Conservation (phyloP, 371 early-diverging fungal species). For the Mucor lusitanicus region DNA sequence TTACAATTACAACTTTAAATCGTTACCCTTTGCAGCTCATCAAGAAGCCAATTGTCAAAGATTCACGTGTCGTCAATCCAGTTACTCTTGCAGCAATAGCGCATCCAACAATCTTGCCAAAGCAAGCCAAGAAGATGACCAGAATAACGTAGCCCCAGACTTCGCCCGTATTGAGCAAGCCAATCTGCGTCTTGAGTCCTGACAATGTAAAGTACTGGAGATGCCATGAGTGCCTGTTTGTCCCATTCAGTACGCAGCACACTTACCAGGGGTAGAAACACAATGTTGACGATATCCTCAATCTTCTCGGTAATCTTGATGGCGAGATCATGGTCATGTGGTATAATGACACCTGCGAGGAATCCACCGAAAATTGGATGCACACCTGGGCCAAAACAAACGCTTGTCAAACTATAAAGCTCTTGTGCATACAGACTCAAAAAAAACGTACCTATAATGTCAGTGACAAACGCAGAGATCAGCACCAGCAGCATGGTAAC, state of each 20-base stretch:
- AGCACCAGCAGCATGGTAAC: slow-evolving; percentile 64
- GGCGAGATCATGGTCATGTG: slow-evolving; percentile 88
- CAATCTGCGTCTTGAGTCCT: slow-evolving; percentile 88
- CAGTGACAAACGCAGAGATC: slow-evolving; percentile 78
- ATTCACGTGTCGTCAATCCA: slow-evolving; percentile 81
- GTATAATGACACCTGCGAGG: slow-evolving; percentile 83
- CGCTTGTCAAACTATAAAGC: neutral
- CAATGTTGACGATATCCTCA: slow-evolving; percentile 86
- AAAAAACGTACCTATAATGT: slow-evolving; percentile 67
- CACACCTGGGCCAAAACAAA: neutral
- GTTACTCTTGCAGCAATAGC: slow-evolving; percentile 68
- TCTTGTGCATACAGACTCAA: neutral
- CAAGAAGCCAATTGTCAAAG: slow-evolving; percentile 83
- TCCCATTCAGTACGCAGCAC: neutral
- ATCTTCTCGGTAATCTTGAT: slow-evolving; percentile 87
- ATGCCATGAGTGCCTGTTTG: neutral
- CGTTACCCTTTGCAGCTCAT: slow-evolving; percentile 93
- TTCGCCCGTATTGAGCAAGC: slow-evolving; percentile 64
- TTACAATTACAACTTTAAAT: neutral
- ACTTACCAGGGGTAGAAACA: slow-evolving; percentile 85
- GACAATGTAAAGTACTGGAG: slow-evolving; percentile 84
- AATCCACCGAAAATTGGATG: slow-evolving; percentile 88
- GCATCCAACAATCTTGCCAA: slow-evolving; percentile 90
- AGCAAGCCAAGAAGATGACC: slow-evolving; percentile 74
- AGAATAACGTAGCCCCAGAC: slow-evolving; percentile 84